Evolutionary conservation across 441 rosid species (phyloP), one percentile per base, ranked within the genome.

Genomic region (Cnidoscolus chayamansa): DNA sequence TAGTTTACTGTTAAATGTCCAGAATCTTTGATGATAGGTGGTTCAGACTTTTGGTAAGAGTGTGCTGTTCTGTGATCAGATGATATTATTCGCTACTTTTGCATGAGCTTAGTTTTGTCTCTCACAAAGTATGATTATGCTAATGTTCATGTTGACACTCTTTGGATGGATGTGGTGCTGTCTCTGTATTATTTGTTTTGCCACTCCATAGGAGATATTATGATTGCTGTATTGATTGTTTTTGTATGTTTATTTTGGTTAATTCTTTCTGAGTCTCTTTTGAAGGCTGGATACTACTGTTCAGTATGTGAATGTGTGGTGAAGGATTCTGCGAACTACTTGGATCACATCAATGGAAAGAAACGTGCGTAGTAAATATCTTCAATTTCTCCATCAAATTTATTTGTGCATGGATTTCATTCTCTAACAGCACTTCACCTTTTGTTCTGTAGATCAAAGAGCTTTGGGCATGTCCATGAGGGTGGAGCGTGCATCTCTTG

Each of bases 391-490:
- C 40, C 65, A 12, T 45, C 19, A 40, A 40, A 40, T 40, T 40
- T 40, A 40, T 40, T 40, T 40, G 7, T 40, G 7, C 45, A 5
- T 40, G 45, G 45, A 7, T 40, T 40, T 66, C n/a, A 58, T 72
- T 67, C 45, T 69, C 30, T 67, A 67, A 20, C 53, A 5, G 16
- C 43, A 60, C 74, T 66, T 43, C 43, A 0, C 61, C 30, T 25
- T 31, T 67, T 83, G 48, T 64, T 78, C 65, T 72, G 67, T 70
- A 95, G 99, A 95, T 89, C 99, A 95, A 85, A 85, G 99, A 82
- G 99, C 99, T 63, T 74, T 91, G 87, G 99, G 99, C 67, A 92
- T 95, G 99, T 92, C 98, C 77, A 95, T 95, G 99, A 88, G 98
- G 63, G 94, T 88, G 43, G 99, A 95, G 81, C 86, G 98, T 45